Conservation (phyloP, 2,329 filamentous ascomycete species). For the Zymoseptoria tritici region DNA sequence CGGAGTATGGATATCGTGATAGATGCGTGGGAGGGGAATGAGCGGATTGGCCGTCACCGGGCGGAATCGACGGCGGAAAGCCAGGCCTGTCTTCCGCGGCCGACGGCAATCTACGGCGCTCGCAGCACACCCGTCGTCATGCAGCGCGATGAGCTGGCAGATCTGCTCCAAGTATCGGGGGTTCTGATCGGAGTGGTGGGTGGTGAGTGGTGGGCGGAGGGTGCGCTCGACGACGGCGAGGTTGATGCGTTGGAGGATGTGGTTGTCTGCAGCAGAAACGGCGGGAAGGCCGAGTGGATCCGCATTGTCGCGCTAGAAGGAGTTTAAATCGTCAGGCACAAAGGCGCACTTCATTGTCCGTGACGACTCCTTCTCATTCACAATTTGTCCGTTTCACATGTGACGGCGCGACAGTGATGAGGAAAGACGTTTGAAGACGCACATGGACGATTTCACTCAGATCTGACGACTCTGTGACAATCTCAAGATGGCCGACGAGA, state of each 20-base stretch:
- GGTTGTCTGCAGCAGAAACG: background rate
- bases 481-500: slow-evolving; percentile 22
- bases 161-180: background rate
- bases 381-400: background rate
- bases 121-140: background rate
- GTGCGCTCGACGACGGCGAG: background rate
- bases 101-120: background rate
- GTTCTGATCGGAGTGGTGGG: background rate
- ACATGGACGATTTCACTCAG: background rate
- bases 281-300: too few relatives aligned
- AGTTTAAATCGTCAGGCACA: background rate
- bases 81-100: background rate
- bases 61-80: background rate
- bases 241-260: background rate
- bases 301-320: too few relatives aligned
- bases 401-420: background rate
- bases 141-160: background rate
- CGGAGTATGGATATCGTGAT: background rate
- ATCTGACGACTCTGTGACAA: background rate
- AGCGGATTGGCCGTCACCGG: background rate
- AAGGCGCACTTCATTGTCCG: background rate
- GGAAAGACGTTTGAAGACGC: background rate
- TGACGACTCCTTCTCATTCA: background rate
- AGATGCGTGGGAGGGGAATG: background rate
- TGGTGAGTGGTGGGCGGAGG: background rate